Evolutionary conservation across 2,329 filamentous ascomycete genomes (phyloP).

Genomic region (Ustilaginoidea virens): DNA sequence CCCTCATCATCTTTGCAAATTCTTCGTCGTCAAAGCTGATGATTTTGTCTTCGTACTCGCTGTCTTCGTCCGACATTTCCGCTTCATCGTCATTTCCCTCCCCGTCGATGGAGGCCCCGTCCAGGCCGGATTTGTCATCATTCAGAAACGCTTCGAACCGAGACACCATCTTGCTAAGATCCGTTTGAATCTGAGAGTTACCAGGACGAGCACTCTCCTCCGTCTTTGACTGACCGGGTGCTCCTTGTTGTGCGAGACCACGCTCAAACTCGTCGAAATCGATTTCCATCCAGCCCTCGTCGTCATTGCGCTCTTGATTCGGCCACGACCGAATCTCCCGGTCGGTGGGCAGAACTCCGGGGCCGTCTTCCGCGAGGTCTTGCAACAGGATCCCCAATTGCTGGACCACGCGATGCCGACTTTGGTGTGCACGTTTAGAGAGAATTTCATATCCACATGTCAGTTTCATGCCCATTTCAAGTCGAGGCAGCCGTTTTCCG

Average conservation of each 20-base stretch:
- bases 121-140: constrained; percentile 64
- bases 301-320: constrained; percentile 47
- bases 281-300: constrained; percentile 86
- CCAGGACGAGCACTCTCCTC: constrained; percentile 36
- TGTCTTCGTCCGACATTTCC: constrained; percentile 33
- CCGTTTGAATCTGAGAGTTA: constrained; percentile 51
- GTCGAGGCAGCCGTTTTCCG: constrained; percentile 10
- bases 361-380: constrained; percentile 59
- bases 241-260: constrained; percentile 46
- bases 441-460: constrained; percentile 87
- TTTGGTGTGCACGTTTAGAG: constrained; percentile 48
- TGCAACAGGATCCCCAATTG: constrained; percentile 65
- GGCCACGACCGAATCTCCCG: constrained; percentile 60
- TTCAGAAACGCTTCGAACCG: constrained; percentile 88
- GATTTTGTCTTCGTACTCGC: constrained; percentile 56
- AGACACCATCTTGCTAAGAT: constrained; percentile 80
- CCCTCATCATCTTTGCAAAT: constrained; percentile 76
- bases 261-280: constrained; percentile 78
- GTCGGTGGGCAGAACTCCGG: constrained; percentile 49
- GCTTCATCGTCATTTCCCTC: constrained; percentile 39
- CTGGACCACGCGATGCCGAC: constrained; percentile 51
- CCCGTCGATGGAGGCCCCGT: constrained; percentile 59
- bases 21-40: constrained; percentile 73
- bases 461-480: constrained; percentile 76
- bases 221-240: constrained; percentile 21